Evolutionary conservation across 768 basidiomycete genomes (phyloP), one percentile per base, ranked within the genome.

Genomic region (Boletus subparvulus): DNA sequence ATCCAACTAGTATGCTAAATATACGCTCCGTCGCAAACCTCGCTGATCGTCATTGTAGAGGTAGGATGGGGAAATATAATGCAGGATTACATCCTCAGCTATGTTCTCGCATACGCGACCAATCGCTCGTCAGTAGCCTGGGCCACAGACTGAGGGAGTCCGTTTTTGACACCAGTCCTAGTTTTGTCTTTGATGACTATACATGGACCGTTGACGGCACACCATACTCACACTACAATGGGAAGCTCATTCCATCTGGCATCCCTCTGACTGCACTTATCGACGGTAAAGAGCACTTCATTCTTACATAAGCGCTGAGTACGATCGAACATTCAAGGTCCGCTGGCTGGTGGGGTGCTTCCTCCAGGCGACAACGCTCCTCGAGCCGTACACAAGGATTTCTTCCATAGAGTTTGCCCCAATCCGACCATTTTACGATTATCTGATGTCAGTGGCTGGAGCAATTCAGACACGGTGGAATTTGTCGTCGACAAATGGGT

Each of bases 181-280:
- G 77, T 14, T 73, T 73, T 49, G 77, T 78, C 16, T 76, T 77
- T 44, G 68, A 77, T 36, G 72, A 78, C 49, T 76, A 78, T 56
- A 76, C 74, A 0, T 77, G 77, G 77, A 65, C 68, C 32, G 49
- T 61, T 21, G 68, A 74, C 32, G 63, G 65, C 5, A 62, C 69
- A 14, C 67, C 67, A 11, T 78, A 74, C 54, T 70, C 75, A 14
- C 61, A 68, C 16, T 74, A 59, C 42, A 66, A 73, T 51, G 71
- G 69, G 10, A 67, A 68, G 19, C 63, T 64, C 13, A 74, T 75
- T 32, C 74, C 76, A 21, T 74, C 75, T 10, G 67, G 66, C 19
- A 71, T 78, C 26, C 78, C 77, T 6, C 53, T 78, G 19, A 67
- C 65, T 10, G 75, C 75, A 4, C 49, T 77, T 3, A 59, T 76